phyloP scores from a whole-genome alignment of 2,329 filamentous ascomycete genomes.

The Diaporthe citriasiana region DNA sequence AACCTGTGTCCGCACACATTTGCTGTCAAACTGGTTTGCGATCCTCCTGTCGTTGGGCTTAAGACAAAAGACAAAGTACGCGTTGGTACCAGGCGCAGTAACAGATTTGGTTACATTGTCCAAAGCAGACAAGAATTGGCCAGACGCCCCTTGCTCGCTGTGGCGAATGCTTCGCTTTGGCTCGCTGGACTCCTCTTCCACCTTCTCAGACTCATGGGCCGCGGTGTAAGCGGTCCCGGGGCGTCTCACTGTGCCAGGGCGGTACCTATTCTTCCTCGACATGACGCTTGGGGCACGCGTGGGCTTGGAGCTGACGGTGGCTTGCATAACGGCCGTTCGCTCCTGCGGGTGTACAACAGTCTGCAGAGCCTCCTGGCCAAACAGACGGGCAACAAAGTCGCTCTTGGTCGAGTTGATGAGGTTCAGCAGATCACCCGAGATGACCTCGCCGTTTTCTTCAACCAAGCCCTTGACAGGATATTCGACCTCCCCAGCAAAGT shows the following conservation, averaged over 20 bases:
- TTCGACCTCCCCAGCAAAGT: conserved; percentile 97
- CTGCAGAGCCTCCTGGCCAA: conserved; percentile 95
- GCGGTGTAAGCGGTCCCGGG: conserved; percentile 51
- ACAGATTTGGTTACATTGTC: conserved; percentile 93
- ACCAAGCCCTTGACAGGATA: conserved; percentile 89
- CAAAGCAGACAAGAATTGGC: conserved; percentile 89
- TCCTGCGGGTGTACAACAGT: conserved; percentile 95
- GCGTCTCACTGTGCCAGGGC: conserved; percentile 55
- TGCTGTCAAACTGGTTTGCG: conserved; percentile 98
- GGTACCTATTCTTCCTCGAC: conserved; percentile 76
- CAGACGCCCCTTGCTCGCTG: conserved; percentile 87
- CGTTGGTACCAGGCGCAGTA: conserved; percentile 85
- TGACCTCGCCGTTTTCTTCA: conserved; percentile 96
- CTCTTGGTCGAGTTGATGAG: conserved; percentile 90
- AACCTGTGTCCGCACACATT: conserved; percentile 94
- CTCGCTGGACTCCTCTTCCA: conserved; percentile 64
- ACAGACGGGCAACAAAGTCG: conserved; percentile 88
- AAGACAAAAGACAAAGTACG: conserved; percentile 96
- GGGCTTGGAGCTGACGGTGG: conserved; percentile 95
- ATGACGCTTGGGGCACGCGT: conserved; percentile 94
- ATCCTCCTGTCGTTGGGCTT: conserved; percentile 98
- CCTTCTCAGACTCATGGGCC: conserved; percentile 52
- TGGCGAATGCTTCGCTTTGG: conserved; percentile 55
- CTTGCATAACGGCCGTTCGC: conserved; percentile 91
- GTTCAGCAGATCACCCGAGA: conserved; percentile 96